Evolutionary conservation across 2,329 filamentous ascomycete genomes (phyloP).

Genomic region (Fusarium pseudograminearum): DNA sequence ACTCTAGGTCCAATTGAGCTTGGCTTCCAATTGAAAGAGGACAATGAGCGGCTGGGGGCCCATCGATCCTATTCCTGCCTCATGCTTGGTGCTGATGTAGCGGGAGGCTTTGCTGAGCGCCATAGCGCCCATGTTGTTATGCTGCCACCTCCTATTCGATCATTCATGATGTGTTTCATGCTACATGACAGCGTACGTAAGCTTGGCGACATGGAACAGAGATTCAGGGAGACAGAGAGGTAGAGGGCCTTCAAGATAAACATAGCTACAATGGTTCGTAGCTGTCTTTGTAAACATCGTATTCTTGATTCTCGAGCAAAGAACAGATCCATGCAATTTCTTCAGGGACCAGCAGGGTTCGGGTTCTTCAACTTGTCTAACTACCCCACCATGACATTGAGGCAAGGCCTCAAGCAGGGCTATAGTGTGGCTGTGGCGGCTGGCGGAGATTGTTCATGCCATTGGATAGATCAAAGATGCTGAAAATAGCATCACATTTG

Average conservation of each 20-base stretch:
- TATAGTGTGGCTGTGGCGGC: slow-evolving; percentile 45
- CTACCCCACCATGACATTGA: slow-evolving; percentile 16
- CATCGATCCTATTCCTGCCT: slow-evolving; percentile 34
- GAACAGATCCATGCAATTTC: slow-evolving; percentile 12
- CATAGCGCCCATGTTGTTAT: slow-evolving; percentile 39
- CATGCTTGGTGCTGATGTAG: slow-evolving; percentile 39
- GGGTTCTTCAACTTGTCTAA: slow-evolving; percentile 26
- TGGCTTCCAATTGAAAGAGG: slow-evolving; percentile 31
- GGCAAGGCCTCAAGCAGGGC: neutral
- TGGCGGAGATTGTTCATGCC: slow-evolving; percentile 17
- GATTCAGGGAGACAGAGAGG: neutral
- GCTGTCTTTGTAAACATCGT: neutral
- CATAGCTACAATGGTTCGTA: neutral
- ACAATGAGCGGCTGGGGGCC: slow-evolving; percentile 18
- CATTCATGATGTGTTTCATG: slow-evolving; percentile 13
- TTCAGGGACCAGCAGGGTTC: slow-evolving; percentile 27
- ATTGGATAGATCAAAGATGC: slow-evolving; percentile 14
- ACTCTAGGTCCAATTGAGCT: slow-evolving; percentile 36
- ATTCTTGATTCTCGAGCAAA: neutral
- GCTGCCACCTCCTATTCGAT: slow-evolving; percentile 44
- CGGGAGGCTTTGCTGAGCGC: slow-evolving; percentile 5
- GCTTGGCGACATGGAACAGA: slow-evolving; percentile 7
- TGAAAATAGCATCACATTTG: slow-evolving; percentile 40
- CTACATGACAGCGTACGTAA: slow-evolving; percentile 23
- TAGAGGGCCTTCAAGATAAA: neutral